Base-by-base conservation (phyloP, 768 basidiomycete genomes). In the Boletus sp. region DNA sequence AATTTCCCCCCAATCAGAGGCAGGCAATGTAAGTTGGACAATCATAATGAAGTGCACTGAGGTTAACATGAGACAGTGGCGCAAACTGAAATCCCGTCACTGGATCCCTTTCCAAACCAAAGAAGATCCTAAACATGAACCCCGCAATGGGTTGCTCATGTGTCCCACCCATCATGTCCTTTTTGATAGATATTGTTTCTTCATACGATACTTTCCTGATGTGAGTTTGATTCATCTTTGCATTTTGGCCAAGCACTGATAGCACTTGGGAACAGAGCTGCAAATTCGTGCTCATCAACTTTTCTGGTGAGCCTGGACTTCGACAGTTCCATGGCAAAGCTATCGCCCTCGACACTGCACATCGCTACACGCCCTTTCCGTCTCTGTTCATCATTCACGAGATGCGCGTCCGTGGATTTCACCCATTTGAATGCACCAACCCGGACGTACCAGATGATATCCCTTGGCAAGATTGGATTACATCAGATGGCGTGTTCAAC, bases 161-260 rank as follows among this genome's bases (percentile, higher is more conserved):
- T 37, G 32, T 14, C 3, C 32, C 11, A 13, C 5, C 32, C 32
- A 33, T 33, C 13, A 5, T 13, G 0, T 0, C 0, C 1, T 0
- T 17, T 37, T 37, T 7, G 8, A 37, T 8, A 4, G 1, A n/a
- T 8, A 37, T 8, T 0, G 0, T n/a, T 37, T 37, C n/a, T 37
- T 37, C 9, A 37, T 37, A 8, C 7, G 15, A 37, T 37, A 8
- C 17, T 37, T 37, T 5, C 37, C 37, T 37, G 37, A 37, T n/a
- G 37, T n/a, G n/a, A 37, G 37, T n/a, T 37, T 37, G 6, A 37
- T n/a, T n/a, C 2, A 37, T 37, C 35, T 37, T n/a, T 17, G 7
- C 3, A n/a, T 37, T 9, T 33, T 2, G 13, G 32, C 32, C 5
- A 14, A 33, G 13, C 6, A 37, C n/a, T 37, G n/a, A n/a, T 4